These are phyloP conservation scores for Quercus rubra DNA, from an alignment of 306 rosid species.

Conservation along the genomic window DNA sequence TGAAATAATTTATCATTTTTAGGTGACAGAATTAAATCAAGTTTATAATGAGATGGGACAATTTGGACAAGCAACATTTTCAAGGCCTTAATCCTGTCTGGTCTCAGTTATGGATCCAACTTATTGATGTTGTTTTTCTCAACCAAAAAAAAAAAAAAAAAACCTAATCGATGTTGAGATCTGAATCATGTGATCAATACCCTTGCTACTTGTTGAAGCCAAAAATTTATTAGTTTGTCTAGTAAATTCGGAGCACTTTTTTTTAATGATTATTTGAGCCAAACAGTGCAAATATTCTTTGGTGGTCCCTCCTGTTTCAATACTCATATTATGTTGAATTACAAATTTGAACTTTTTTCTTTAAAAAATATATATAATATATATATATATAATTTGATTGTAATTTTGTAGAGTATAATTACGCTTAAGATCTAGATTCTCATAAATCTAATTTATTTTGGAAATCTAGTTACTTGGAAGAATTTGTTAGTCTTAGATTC, in stretches of 20 bases:
- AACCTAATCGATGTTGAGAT: constrained; percentile 1
- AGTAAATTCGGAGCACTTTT: neutral
- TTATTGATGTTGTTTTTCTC: constrained; percentile 3
- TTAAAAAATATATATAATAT: too few relatives aligned
- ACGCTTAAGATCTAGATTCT: neutral
- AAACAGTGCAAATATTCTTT: too few relatives aligned
- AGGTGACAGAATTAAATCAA: too few relatives aligned
- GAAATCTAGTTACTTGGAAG: neutral
- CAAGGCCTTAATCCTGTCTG: neutral
- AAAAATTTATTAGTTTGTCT: constrained; percentile 2
- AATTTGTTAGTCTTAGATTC: neutral
- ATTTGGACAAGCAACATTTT: neutral
- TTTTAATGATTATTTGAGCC: too few relatives aligned
- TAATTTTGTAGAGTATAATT: neutral
- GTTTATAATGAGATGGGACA: neutral
- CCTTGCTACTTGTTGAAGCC: constrained; percentile 4
- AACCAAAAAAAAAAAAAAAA: too few relatives aligned
- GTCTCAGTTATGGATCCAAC: constrained; percentile 10
- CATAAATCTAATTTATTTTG: neutral
- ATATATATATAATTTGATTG: neutral
- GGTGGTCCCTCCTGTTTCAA: neutral
- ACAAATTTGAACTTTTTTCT: neutral
- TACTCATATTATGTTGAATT: neutral
- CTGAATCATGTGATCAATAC: constrained; percentile 15
- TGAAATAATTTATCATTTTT: too few relatives aligned